Conservation (phyloP, 129 eudicot genomes). For the Helichrysum umbraculigerum region DNA sequence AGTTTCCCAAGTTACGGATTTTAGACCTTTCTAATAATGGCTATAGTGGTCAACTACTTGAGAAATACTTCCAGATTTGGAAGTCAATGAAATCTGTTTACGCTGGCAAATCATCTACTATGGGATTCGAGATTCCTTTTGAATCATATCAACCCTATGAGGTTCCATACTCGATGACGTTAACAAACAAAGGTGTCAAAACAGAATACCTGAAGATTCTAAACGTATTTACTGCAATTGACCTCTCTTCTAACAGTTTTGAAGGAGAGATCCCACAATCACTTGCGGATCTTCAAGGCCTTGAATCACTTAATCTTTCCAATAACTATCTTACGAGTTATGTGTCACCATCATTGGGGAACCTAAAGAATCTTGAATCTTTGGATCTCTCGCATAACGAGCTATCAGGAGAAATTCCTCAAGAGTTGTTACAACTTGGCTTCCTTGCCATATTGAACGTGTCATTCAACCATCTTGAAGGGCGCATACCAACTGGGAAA, state of each 20-base stretch:
- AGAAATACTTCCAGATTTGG: not conserved
- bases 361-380: conserved; percentile 26
- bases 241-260: conserved; percentile 42
- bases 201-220: not conserved
- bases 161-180: not conserved
- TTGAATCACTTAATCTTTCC: conserved; percentile 37
- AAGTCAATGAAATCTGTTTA: conserved; percentile 15
- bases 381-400: conserved; percentile 35
- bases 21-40: conserved; percentile 25
- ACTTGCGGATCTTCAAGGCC: conserved; percentile 23
- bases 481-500: conserved; percentile 17
- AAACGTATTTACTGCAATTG: conserved; percentile 16
- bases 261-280: conserved; percentile 30
- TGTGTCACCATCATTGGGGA: conserved; percentile 5
- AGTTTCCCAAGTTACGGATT: conserved; percentile 17
- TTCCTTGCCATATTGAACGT: conserved; percentile 29
- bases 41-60: conserved; percentile 20
- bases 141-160: not conserved
- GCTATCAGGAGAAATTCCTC: conserved; percentile 37
- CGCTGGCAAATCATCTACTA: not conserved
- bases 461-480: conserved; percentile 25
- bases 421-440: conserved; percentile 18
- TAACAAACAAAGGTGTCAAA: conserved; percentile 27
- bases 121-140: not conserved
- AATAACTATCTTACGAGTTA: conserved; percentile 29